phyloP scores from a whole-genome alignment of 371 early-diverging fungal species.

The Mucor velutinosus region DNA sequence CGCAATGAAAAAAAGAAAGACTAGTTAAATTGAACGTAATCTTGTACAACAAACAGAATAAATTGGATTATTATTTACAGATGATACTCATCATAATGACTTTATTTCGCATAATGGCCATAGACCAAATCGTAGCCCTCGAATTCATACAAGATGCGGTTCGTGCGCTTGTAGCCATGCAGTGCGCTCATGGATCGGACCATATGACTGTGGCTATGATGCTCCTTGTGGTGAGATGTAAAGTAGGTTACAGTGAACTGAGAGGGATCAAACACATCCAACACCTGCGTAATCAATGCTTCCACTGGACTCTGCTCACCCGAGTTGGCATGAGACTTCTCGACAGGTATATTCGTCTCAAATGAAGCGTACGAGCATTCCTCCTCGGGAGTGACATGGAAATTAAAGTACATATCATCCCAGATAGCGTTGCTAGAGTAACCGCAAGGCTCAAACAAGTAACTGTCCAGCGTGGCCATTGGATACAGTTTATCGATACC shows the following conservation, averaged over 20 bases:
- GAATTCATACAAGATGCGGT: constrained; percentile 79
- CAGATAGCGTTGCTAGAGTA: constrained; percentile 91
- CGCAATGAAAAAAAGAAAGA: not conserved
- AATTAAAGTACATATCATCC: constrained; percentile 84
- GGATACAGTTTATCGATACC: constrained; percentile 83
- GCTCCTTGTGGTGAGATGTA: constrained; percentile 54
- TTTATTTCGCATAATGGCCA: constrained; percentile 58
- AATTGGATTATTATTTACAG: not conserved
- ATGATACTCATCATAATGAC: not conserved
- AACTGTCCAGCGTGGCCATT: constrained; percentile 75
- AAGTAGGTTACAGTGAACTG: constrained; percentile 86
- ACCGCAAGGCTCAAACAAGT: constrained; percentile 91
- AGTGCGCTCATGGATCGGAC: constrained; percentile 46
- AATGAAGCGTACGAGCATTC: constrained; percentile 96
- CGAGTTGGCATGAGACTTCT: constrained; percentile 31
- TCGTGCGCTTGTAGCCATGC: constrained; percentile 62
- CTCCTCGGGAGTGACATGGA: constrained; percentile 98
- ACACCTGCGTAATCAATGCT: constrained; percentile 73
- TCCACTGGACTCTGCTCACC: constrained; percentile 46
- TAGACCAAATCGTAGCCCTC: constrained; percentile 77
- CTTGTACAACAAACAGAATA: constrained; percentile 3
- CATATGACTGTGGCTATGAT: constrained; percentile 42
- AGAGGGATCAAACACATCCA: constrained; percentile 79
- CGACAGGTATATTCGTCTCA: constrained; percentile 87
- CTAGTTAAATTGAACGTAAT: not conserved